A percentile compares a stretch with the other conserved stretches of the same genome.
Evolutionary conservation across 805 yeast species (phyloP).

Genomic region (Yarrowia hollandica): DNA sequence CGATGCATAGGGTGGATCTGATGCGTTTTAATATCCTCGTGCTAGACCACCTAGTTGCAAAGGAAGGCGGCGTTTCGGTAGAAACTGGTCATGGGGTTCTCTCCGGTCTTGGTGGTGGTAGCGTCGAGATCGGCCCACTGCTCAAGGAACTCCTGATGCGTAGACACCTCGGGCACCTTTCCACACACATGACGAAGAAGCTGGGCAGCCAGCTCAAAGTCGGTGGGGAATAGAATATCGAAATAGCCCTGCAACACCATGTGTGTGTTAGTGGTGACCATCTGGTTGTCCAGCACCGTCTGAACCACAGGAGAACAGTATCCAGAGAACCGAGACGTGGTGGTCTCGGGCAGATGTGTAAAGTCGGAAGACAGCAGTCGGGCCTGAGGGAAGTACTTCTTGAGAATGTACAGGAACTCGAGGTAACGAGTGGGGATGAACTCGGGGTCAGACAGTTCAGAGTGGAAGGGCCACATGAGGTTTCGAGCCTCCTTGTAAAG

Average conservation of each 20-base stretch:
- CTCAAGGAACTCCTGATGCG: slow-evolving; percentile 64
- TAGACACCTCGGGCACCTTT: slow-evolving; percentile 52
- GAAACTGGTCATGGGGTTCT: slow-evolving; percentile 78
- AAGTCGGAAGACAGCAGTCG: slow-evolving; percentile 74
- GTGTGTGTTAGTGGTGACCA: slow-evolving; percentile 69
- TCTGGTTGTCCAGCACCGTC: slow-evolving; percentile 63
- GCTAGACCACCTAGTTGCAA: slow-evolving; percentile 34
- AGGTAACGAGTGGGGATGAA: slow-evolving; percentile 77
- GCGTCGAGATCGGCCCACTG: slow-evolving; percentile 69
- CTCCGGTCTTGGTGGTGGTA: slow-evolving; percentile 73
- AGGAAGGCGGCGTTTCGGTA: slow-evolving; percentile 71
- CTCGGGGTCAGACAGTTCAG: slow-evolving; percentile 68
- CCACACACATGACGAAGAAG: slow-evolving; percentile 66
- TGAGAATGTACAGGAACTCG: slow-evolving; percentile 62
- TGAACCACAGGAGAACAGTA: slow-evolving; percentile 78
- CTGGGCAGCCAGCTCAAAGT: slow-evolving; percentile 61
- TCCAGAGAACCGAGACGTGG: slow-evolving; percentile 44
- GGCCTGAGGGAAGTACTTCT: slow-evolving; percentile 71
- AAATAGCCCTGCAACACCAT: slow-evolving; percentile 85
- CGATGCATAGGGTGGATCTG: not conserved
- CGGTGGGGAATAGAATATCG: slow-evolving; percentile 85
- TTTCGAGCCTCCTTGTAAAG: slow-evolving; percentile 48
- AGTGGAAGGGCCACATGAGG: slow-evolving; percentile 62
- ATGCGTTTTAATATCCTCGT: not conserved
- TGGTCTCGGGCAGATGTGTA: slow-evolving; percentile 37